Evolutionary conservation across 2,329 filamentous ascomycete genomes (phyloP).

Genomic region (Tolypocladium paradoxum): DNA sequence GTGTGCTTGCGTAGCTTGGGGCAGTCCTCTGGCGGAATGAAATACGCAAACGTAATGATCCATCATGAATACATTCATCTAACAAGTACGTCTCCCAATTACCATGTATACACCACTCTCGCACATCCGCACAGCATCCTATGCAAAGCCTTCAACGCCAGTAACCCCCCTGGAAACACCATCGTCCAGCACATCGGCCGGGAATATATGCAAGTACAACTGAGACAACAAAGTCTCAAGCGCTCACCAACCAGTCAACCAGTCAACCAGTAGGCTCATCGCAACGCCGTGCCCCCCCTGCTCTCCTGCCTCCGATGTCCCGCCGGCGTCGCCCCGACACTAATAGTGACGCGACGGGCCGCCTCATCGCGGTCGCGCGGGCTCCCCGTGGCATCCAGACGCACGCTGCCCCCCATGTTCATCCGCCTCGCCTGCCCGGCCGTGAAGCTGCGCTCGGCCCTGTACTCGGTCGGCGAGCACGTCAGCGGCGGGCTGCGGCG

Average conservation of each 20-base stretch:
- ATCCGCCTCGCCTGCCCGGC: slow-evolving; percentile 46
- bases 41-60: too few relatives aligned
- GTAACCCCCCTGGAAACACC: neutral
- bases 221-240: neutral
- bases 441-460: slow-evolving; percentile 31
- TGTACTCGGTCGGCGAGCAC: slow-evolving; percentile 36
- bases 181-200: neutral
- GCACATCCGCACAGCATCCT: neutral
- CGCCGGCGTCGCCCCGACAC: slow-evolving; percentile 14
- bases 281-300: slow-evolving; percentile 14
- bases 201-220: neutral
- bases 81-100: neutral
- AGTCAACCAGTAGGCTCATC: slow-evolving; percentile 16
- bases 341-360: slow-evolving; percentile 27
- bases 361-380: slow-evolving; percentile 13
- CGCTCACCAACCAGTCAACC: neutral
- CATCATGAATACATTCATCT: neutral
- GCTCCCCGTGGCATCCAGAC: slow-evolving; percentile 14
- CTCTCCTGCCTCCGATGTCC: slow-evolving; percentile 20
- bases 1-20: too few relatives aligned
- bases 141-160: neutral
- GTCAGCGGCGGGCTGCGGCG: slow-evolving; percentile 41
- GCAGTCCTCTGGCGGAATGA: too few relatives aligned
- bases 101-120: neutral
- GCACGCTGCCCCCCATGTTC: slow-evolving; percentile 37